Base-by-base conservation (phyloP, 2,329 filamentous ascomycete genomes). In the Talaromyces islandicus region DNA sequence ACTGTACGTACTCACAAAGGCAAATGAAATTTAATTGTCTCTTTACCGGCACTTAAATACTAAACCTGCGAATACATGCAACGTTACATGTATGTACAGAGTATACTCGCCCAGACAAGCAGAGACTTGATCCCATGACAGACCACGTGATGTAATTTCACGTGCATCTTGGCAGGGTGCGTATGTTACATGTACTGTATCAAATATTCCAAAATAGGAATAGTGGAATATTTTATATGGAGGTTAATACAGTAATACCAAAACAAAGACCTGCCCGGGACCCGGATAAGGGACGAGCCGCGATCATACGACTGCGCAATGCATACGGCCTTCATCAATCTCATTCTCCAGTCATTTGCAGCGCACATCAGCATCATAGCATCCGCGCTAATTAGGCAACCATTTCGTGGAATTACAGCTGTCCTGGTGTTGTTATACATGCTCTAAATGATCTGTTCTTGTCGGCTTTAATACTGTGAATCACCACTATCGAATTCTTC, bases 271-370 rank as follows among this genome's bases (percentile, higher is more conserved):
- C 48, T 51, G 19, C 14, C 27, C 24, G 48, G 24, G 55, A 24
- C 43, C 43, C 55, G 55, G 55, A 57, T 38, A 25, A 48, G 35
- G n/a, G 24, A 27, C 55, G 17, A 50, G 29, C 55, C 55, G 55
- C 55, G 55, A 57, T 57, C 55, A 50, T 57, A 57, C 55, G 55
- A 57, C 38, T 46, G 14, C 32, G 7, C 32, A 38, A 17, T 38
- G 32, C 32, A 38, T 35, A n/a, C 21, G 14, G 17, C 17, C 38
- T 43, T 43, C 38, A 43, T 24, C 43, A 46, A 46, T 24, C 43
- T 46, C 43, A 21, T 11, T 24, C 43, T 41, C 38, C n/a, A 46
- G n/a, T 21, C 43, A n/a, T 46, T 46, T 11, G 19, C 43, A 46
- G 35, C 35, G 19, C n/a, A 24, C 43, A 24, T 46, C 43, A 24